Evolutionary conservation across 345 rosid species (phyloP).

Genomic region (Toxicodendron radicans): DNA sequence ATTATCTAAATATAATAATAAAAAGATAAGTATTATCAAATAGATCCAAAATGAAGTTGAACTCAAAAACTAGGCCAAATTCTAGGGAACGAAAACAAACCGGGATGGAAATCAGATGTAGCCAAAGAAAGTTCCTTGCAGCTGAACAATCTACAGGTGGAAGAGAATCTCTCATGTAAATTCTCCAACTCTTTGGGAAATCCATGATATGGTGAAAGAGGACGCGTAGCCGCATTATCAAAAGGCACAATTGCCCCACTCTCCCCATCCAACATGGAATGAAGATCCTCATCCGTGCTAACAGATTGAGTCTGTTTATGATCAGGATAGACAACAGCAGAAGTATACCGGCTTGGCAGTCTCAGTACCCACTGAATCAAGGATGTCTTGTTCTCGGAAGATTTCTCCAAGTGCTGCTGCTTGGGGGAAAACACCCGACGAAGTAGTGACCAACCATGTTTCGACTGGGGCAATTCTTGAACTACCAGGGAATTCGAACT

Average conservation of each 20-base stretch:
- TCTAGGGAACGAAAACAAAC: slow-evolving; percentile 37
- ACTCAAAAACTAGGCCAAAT: slow-evolving; percentile 17
- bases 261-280: slow-evolving; percentile 52
- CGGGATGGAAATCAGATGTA: slow-evolving; percentile 67
- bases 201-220: slow-evolving; percentile 42
- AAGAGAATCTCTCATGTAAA: slow-evolving; percentile 65
- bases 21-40: slow-evolving; percentile 8
- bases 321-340: slow-evolving; percentile 64
- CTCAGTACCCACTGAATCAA: slow-evolving; percentile 47
- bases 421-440: slow-evolving; percentile 40
- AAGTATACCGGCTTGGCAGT: slow-evolving; percentile 56
- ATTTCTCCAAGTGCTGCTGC: slow-evolving; percentile 35
- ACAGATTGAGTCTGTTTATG: slow-evolving; percentile 41
- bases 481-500: slow-evolving; percentile 20
- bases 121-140: slow-evolving; percentile 72
- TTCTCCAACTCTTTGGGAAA: slow-evolving; percentile 64
- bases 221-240: slow-evolving; percentile 34
- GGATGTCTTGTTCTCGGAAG: slow-evolving; percentile 46
- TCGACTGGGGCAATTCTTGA: slow-evolving; percentile 25
- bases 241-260: slow-evolving; percentile 49
- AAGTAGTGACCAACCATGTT: slow-evolving; percentile 64
- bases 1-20: slow-evolving; percentile 57
- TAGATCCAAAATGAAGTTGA: slow-evolving; percentile 3
- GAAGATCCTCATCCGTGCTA: slow-evolving; percentile 30
- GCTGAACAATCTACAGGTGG: slow-evolving; percentile 79